Percentiles rank a stretch among this genome's conserved stretches.
Evolutionary conservation across 2,329 filamentous ascomycete species (phyloP).

Genomic region (Biscogniauxia sp.): DNA sequence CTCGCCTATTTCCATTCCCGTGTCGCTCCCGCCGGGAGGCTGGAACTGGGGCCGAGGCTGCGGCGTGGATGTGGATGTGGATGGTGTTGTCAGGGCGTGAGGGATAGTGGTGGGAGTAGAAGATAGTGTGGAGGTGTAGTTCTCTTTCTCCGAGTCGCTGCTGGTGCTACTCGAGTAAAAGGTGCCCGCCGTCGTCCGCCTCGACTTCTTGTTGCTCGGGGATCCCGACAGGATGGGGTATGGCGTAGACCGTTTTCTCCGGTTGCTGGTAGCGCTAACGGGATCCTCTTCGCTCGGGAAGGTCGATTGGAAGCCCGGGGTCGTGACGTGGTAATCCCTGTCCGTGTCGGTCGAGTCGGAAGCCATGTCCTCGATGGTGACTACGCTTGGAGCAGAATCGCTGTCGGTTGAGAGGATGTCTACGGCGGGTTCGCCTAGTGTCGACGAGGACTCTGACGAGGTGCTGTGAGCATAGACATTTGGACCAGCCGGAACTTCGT

Average conservation of each 20-base stretch:
- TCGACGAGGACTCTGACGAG: neutral
- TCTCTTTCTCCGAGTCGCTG: constrained; percentile 8
- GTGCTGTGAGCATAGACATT: no score
- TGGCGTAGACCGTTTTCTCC: neutral
- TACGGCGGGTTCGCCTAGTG: neutral
- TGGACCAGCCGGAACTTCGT: no score
- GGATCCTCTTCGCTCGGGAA: neutral
- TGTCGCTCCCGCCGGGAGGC: no score
- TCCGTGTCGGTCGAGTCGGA: neutral
- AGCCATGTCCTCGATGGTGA: neutral
- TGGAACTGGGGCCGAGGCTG: neutral
- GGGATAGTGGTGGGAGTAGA: neutral
- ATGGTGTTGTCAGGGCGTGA: neutral
- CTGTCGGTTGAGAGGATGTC: neutral
- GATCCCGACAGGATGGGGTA: neutral
- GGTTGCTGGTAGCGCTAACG: neutral
- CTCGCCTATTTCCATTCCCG: no score
- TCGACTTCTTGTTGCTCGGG: neutral
- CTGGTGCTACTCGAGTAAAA: neutral
- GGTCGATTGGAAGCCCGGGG: neutral
- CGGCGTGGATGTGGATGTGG: neutral
- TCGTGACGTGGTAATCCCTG: neutral
- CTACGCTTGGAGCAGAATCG: neutral
- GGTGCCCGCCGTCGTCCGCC: neutral
- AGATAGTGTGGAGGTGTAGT: neutral